Conservation (phyloP, 495 filamentous ascomycete genomes). For the Penicillium alfredii region DNA sequence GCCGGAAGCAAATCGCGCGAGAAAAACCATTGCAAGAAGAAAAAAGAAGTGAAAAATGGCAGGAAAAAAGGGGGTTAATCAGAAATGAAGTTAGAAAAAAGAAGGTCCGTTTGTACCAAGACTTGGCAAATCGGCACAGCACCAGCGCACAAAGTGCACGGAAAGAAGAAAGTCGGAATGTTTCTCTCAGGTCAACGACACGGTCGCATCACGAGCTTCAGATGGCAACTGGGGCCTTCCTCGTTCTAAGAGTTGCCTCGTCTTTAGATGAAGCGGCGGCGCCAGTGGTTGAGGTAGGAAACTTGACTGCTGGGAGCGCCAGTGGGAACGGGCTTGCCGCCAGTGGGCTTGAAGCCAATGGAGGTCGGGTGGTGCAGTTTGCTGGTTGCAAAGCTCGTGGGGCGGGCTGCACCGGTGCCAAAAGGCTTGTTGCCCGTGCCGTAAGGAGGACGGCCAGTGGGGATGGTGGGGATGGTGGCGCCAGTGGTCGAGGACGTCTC, state of each 20-base stretch:
- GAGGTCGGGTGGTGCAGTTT: conserved; percentile 11
- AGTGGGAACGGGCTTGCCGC: conserved; percentile 8
- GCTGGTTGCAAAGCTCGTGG: conserved; percentile 8
- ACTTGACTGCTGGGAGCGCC: conserved; percentile 12
- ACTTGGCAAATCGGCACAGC: conserved; percentile 23
- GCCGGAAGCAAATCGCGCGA: too few species aligned
- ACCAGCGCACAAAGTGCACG: conserved; percentile 21
- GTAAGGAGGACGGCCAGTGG: conserved; percentile 26
- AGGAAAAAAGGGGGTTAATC: too few species aligned
- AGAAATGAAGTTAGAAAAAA: conserved; percentile 15
- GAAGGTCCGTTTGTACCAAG: conserved; percentile 10
- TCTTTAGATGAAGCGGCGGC: conserved; percentile 24
- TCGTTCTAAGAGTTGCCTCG: too few species aligned
- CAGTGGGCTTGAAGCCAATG: conserved; percentile 23
- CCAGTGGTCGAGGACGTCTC: conserved; percentile 13
- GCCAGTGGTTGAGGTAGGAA: conserved; percentile 22
- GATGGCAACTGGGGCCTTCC: too few species aligned
- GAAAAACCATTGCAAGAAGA: conserved; percentile 8
- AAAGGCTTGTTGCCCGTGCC: too few species aligned
- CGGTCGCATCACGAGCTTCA: conserved; percentile 12
- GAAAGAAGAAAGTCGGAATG: conserved; percentile 15
- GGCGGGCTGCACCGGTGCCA: conserved; percentile 20
- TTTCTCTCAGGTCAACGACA: conserved; percentile 14
- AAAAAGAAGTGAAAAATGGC: conserved; percentile 14
- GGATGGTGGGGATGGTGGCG: conserved; percentile 14